phyloP scores from a whole-genome alignment of 768 basidiomycete genomes.

The Tephrocybe sp. region DNA sequence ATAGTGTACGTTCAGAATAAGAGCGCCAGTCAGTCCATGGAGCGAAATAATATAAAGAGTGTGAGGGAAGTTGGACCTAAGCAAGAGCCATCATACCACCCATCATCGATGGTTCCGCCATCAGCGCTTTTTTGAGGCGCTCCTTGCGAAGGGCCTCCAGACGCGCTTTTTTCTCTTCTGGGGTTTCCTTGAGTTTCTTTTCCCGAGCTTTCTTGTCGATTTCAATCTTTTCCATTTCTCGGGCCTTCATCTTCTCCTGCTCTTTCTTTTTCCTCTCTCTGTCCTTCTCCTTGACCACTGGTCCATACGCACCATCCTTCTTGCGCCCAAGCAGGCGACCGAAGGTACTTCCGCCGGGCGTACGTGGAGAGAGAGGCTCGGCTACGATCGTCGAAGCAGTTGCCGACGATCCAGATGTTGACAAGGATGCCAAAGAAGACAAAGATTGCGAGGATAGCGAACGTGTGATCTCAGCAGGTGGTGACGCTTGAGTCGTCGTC shows the following conservation, averaged over 20 bases:
- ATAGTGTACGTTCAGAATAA: slow-evolving; percentile 1
- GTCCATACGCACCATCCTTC: slow-evolving; percentile 8
- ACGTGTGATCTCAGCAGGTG: neutral
- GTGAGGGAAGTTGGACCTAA: neutral
- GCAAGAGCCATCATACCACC: slow-evolving; percentile 16
- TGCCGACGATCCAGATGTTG: too few relatives aligned
- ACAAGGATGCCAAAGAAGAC: neutral
- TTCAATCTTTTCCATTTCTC: slow-evolving; percentile 37
- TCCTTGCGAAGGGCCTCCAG: slow-evolving; percentile 8
- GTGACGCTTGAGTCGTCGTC: slow-evolving; percentile 3
- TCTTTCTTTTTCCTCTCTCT: slow-evolving; percentile 15
- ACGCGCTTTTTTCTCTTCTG: slow-evolving; percentile 18
- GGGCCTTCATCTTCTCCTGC: slow-evolving; percentile 25
- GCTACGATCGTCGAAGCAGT: neutral
- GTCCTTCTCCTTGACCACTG: neutral
- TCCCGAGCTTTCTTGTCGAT: slow-evolving; percentile 29
- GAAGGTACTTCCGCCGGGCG: slow-evolving; percentile 18
- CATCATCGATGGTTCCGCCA: slow-evolving; percentile 14
- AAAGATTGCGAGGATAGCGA: neutral
- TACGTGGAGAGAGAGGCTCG: slow-evolving; percentile 8
- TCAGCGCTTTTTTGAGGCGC: slow-evolving; percentile 10
- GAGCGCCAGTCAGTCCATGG: slow-evolving; percentile 1
- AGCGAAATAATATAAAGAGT: neutral
- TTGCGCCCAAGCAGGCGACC: slow-evolving; percentile 23
- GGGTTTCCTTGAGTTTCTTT: slow-evolving; percentile 17